Base-by-base conservation (phyloP, 768 basidiomycete genomes). In the Russula dissimulans region DNA sequence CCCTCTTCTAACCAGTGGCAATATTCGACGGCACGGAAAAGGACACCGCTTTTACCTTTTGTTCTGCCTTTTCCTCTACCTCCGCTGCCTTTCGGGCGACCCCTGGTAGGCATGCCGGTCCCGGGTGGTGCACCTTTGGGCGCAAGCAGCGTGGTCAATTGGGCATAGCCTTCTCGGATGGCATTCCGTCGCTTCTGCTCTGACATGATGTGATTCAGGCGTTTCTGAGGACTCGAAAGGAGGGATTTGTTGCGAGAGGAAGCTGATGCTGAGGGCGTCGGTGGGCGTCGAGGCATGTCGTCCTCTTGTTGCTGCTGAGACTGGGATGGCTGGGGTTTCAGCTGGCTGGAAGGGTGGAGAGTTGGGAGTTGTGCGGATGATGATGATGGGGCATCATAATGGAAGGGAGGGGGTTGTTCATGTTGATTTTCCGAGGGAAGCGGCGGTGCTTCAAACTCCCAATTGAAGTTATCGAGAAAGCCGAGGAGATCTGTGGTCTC, bases 181-280 rank as follows among this genome's bases (percentile, higher is more conserved):
- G 89, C 89, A 68, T 95, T 95, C 10, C 93, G 84, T 8, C 93
- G 88, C 68, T 91, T 91, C 73, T 95, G 92, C 70, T 95, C 93
- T 7, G 90, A 92, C 81, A 91, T 85, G 77, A 95, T 94, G 75
- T 95, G 91, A 70, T 94, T 93, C 15, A 91, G 81, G 12, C 91
- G 82, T 68, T 93, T 92, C 72, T 95, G 90, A 0, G 90, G 90
- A 4, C 83, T 85, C 6, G 90, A 87, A 29, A 94, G 78, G 18
- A 90, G 79, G 0, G 85, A 78, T 65, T 89, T 90, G 22, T 78
- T 54, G 60, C 78, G 77, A 47, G 76, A 66, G 26, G 67, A 44
- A 31, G 67, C 58, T 17, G 72, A 62, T 57, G 65, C 46, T 8
- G 60, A 31, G 15, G 47, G 57, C 43, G 29, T 43, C 42, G 54